Conservation (phyloP, 2,329 filamentous ascomycete genomes). For the Atkinsonella hypoxylon region DNA sequence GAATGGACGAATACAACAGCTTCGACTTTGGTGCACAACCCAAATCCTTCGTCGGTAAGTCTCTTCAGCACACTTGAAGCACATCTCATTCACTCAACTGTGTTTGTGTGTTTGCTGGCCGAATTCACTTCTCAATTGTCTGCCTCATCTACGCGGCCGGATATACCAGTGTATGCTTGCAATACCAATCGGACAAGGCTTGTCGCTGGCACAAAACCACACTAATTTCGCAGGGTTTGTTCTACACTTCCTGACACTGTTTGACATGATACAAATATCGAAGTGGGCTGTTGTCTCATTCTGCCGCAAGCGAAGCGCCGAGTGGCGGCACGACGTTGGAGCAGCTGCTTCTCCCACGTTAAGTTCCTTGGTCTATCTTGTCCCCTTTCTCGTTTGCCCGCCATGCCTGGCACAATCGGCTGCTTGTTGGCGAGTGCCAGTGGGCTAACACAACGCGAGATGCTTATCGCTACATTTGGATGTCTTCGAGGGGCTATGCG, state of each 20-base stretch:
- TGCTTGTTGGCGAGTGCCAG: not conserved
- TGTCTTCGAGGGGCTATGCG: not conserved
- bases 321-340: not conserved
- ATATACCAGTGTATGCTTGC: not conserved
- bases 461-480: not conserved
- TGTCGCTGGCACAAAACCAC: not conserved
- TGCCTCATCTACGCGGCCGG: not conserved
- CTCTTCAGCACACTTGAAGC: not conserved
- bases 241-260: not conserved
- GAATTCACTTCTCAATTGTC: not conserved
- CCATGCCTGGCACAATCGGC: no score
- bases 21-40: constrained; percentile 33
- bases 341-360: no score
- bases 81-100: not conserved
- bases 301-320: not conserved
- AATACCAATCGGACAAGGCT: not conserved
- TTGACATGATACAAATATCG: not conserved
- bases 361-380: not conserved
- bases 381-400: not conserved
- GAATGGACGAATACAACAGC: constrained; percentile 37
- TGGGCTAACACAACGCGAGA: not conserved
- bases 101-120: not conserved
- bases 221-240: not conserved
- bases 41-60: constrained; percentile 49
- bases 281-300: not conserved